Evolutionary conservation across 2,329 filamentous ascomycete species (phyloP), one percentile per base, ranked within the genome.

Genomic region (Dactylellina haptotyla): DNA sequence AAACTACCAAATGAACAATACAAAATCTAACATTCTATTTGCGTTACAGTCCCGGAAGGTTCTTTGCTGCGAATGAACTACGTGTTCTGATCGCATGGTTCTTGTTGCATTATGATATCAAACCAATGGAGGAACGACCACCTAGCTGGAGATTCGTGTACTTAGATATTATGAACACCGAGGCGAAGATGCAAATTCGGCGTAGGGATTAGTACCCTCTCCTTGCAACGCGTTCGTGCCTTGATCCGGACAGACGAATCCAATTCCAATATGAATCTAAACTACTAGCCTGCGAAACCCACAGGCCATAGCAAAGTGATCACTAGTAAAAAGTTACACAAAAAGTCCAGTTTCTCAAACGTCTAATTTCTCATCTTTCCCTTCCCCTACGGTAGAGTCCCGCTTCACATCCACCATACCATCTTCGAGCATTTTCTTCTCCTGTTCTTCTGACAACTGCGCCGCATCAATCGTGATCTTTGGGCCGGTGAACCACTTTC

Each of bases 401-500:
- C 28, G 23, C 51, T 30, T 41, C 28, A 57, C 12, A 77, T 80
- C 51, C 80, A 73, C 4, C 76, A 77, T 28, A 64, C 78, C 64
- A 72, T 77, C 78, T 1, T 67, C 77, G n/a, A 50, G 54, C 53
- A 80, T 59, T 9, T 62, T 76, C 54, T 75, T 69, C 65, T 77
- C 78, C 71, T 78, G 54, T 14, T 73, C 61, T n/a, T 65, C 54
- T 30, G 61, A 56, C 54, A 73, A 45, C 18, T 66, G 61, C 8
- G 46, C 28, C 10, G 79, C 77, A 46, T 81, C 81, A 57, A 87
- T 80, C 1, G 86, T 88, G 48, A 84, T 83, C 80, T 85, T 86
- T 2, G 87, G 87, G 0, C 87, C 86, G 1, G 81, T 86, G 76
- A 87, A 88, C 83, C 85, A 87, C 78, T 87, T 88, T 62, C 83